phyloP scores from a whole-genome alignment of 306 rosid species.

The Sicyos baderoa region DNA sequence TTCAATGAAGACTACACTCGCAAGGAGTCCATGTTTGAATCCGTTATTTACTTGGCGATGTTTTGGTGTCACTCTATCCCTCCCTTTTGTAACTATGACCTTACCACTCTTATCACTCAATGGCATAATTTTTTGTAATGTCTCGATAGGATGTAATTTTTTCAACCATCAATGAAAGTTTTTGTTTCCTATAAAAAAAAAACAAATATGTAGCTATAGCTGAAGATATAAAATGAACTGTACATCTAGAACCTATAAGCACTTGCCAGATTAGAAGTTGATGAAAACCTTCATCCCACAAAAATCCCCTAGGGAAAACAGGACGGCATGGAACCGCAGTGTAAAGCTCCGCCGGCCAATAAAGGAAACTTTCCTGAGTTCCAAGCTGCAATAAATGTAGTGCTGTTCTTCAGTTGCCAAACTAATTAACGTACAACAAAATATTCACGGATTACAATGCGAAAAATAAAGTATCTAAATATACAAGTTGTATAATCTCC shows the following conservation, averaged over 20 bases:
- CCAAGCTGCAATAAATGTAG: constrained; percentile 44
- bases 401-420: constrained; percentile 11
- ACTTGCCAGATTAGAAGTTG: constrained; percentile 81
- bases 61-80: no score
- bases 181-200: no score
- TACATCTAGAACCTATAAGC: constrained; percentile 19
- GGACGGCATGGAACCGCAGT: constrained; percentile 95
- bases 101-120: no score
- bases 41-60: no score
- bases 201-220: neutral
- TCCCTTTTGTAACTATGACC: no score
- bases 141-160: no score
- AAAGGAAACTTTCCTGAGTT: constrained; percentile 42
- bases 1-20: no score
- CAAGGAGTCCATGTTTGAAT: no score
- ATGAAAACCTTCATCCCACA: constrained; percentile 99
- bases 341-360: constrained; percentile 97
- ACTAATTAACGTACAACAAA: neutral
- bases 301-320: constrained; percentile 91
- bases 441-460: neutral
- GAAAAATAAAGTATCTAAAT: neutral
- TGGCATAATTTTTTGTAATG: no score
- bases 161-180: no score
- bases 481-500: neutral
- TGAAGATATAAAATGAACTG: constrained; percentile 13